Percentiles rank a stretch among this genome's conserved stretches.
Conservation (phyloP, 768 basidiomycete genomes). For the Suillus americanus region DNA sequence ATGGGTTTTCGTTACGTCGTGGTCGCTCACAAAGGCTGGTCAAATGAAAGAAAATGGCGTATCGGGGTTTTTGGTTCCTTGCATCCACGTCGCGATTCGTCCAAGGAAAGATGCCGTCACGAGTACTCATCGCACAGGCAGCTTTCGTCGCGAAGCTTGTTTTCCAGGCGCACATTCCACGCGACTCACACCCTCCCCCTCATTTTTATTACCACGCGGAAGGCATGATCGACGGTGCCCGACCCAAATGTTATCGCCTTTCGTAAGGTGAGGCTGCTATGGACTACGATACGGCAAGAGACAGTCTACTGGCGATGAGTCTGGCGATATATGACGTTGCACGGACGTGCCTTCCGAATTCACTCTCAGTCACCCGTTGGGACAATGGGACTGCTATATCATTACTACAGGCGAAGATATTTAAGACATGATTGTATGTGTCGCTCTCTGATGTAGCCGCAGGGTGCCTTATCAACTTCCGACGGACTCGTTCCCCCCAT, state of each 20-base stretch:
- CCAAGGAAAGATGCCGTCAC: not conserved
- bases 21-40: not conserved
- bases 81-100: not conserved
- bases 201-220: not conserved
- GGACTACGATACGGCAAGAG: not conserved
- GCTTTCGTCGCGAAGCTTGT: not conserved
- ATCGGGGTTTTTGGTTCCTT: not conserved
- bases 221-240: not conserved
- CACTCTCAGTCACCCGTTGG: conserved; percentile 24
- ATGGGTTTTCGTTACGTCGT: not conserved
- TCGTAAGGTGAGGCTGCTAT: not conserved
- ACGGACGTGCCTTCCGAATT: not conserved
- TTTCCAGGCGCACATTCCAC: not conserved
- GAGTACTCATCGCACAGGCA: not conserved
- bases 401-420: conserved; percentile 79
- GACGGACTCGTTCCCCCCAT: conserved; percentile 90
- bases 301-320: not conserved
- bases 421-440: conserved; percentile 52
- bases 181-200: not conserved
- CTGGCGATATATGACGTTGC: not conserved
- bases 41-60: not conserved
- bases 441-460: not conserved
- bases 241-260: not conserved
- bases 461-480: conserved; percentile 38
- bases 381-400: conserved; percentile 83